Evolutionary conservation across 1,284 basidiomycete species (phyloP), one percentile per base, ranked within the genome.

Genomic region (Phellinidium pouzarii): DNA sequence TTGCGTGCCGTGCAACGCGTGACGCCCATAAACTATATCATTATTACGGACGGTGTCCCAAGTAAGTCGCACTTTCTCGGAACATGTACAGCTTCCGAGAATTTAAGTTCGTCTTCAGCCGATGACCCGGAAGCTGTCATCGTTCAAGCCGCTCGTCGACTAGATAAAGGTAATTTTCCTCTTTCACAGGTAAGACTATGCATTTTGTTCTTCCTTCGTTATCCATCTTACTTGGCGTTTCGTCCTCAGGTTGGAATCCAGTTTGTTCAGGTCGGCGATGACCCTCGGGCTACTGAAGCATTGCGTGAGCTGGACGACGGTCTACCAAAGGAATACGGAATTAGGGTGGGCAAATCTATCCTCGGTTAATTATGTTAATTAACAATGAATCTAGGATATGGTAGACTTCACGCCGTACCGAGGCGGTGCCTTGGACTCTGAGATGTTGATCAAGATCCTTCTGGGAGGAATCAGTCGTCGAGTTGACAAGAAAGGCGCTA

Each of bases 1-100:
- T 31, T 46, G 2, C 55, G 54, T 2, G 61, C 65, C 0, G 48
- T 71, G 50, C 62, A 66, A 47, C 56, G 59, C 8, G 66, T 77
- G 4, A 84, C 80, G 60, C 80, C 79, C 0, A 63, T 81, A 26
- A 82, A 82, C 59, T 76, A 74, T 53, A 74, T 85, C 23, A 64
- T 84, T 22, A 71, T 85, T 46, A 84, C 82, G 0, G 82, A 85
- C 58, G 82, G 83, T 11, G 71, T 65, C 17, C 72, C 79, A 2
- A 76, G 80, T 80, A 58, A 55, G 77, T 61, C 25, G 44, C n/a
- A n/a, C n/a, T 31, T 19, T 22, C 31, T 50, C n/a, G 19, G n/a
- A 40, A 17, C 37, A 48, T 46, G 12, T 29, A 25, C 25, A 14
- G 42, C 37, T 37, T 17, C 22, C 11, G 20, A 23, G 6, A 17